Percentiles rank a stretch among this genome's conserved stretches.
These are phyloP conservation scores for Gaertneriomyces sp. DNA, from an alignment of 192 early-diverging fungal genomes.

Conservation along the genomic window DNA sequence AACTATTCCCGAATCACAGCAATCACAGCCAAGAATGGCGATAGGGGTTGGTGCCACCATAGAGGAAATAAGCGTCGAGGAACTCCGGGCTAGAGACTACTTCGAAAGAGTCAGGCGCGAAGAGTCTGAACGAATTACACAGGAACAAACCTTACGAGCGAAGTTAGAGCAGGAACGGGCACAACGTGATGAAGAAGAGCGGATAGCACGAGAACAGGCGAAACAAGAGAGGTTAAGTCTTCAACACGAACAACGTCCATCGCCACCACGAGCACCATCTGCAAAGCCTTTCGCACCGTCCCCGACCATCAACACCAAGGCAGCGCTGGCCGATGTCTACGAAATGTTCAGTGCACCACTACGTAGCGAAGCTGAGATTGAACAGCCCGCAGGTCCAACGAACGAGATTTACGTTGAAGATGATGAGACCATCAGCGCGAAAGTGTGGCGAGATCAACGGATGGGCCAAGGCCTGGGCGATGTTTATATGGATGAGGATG, in stretches of 20 bases:
- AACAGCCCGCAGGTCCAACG: background rate
- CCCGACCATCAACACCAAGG: slow-evolving; percentile 57
- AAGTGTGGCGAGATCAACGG: slow-evolving; percentile 32
- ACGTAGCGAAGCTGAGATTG: slow-evolving; percentile 2
- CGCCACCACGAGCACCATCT: background rate
- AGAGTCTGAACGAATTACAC: no score
- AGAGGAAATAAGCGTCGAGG: background rate
- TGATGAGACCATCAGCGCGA: slow-evolving; percentile 51
- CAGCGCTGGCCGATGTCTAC: slow-evolving; percentile 45
- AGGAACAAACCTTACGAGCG: no score
- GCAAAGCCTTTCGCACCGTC: slow-evolving; percentile 11
- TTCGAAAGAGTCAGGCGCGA: no score
- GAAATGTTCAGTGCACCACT: slow-evolving; percentile 48
- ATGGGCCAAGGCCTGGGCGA: slow-evolving; percentile 10
- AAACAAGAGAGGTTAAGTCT: background rate
- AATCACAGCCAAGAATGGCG: no score
- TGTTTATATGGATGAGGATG: slow-evolving; percentile 37
- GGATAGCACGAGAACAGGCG: background rate
- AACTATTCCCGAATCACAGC: no score
- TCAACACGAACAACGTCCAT: background rate
- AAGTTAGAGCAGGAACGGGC: no score
- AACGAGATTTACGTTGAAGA: slow-evolving; percentile 38
- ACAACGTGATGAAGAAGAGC: no score
- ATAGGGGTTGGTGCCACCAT: no score
- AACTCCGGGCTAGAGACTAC: background rate